Percentiles rank a stretch among this genome's conserved stretches.
phyloP scores from a whole-genome alignment of 129 eudicot genomes.

The Silybum marianum region DNA sequence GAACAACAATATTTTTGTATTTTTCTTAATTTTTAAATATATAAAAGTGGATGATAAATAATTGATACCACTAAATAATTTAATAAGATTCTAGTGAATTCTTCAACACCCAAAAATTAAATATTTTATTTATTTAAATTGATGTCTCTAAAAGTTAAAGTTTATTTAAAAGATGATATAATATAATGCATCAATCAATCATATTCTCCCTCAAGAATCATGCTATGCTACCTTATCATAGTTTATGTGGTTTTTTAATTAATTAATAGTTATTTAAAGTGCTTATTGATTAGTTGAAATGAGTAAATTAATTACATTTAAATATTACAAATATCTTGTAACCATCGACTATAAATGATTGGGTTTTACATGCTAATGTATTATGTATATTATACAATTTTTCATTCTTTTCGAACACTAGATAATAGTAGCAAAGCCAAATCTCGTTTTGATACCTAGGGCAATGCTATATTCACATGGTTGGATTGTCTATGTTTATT shows the following conservation, averaged over 20 bases:
- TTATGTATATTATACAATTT: too few relatives aligned
- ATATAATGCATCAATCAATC: neutral
- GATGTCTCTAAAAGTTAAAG: neutral
- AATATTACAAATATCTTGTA: too few relatives aligned
- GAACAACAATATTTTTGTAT: neutral
- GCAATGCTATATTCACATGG: too few relatives aligned
- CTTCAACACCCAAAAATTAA: neutral
- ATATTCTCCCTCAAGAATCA: constrained; percentile 1
- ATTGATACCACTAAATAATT: neutral
- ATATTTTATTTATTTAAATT: neutral
- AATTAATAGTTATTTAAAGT: neutral
- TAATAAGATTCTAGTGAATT: neutral
- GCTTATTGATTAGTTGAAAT: neutral
- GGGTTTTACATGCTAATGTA: too few relatives aligned
- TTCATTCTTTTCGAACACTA: too few relatives aligned
- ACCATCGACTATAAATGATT: too few relatives aligned
- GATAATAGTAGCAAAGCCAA: too few relatives aligned
- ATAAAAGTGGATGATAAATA: neutral
- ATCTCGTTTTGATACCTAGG: too few relatives aligned
- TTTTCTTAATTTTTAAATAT: neutral
- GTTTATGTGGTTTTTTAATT: neutral
- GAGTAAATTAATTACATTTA: too few relatives aligned
- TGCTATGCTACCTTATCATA: neutral
- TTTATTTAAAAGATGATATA: neutral
- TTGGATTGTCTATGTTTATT: too few relatives aligned